Percentiles rank a stretch among this genome's conserved stretches.
phyloP scores from a whole-genome alignment of 192 early-diverging fungal species.

The Ramicandelaber brevisporus region DNA sequence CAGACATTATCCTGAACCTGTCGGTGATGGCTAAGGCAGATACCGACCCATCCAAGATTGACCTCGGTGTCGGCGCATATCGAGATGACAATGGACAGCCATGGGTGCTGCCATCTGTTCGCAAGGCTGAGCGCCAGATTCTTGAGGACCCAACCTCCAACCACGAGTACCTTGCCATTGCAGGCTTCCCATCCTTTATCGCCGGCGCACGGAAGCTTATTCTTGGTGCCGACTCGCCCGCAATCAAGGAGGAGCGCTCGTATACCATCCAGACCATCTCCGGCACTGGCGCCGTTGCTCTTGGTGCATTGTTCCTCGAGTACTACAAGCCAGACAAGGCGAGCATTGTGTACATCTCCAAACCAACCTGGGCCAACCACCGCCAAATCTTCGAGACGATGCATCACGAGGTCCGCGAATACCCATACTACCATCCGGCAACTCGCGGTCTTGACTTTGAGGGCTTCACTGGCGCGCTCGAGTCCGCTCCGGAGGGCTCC shows the following conservation, averaged over 20 bases:
- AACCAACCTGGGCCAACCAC: conserved; percentile 98
- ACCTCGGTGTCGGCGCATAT: conserved; percentile 91
- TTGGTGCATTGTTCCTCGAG: conserved; percentile 61
- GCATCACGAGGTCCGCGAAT: conserved; percentile 58
- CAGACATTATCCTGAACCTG: conserved; percentile 78
- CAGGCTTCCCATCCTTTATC: conserved; percentile 53
- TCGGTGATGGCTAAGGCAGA: conserved; percentile 67
- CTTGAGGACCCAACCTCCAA: conserved; percentile 38
- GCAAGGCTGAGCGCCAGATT: conserved; percentile 61
- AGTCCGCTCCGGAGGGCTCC: conserved; percentile 44
- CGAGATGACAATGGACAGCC: conserved; percentile 78
- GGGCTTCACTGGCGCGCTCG: conserved; percentile 39
- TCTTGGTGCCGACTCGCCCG: conserved; percentile 47
- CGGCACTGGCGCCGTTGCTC: conserved; percentile 75
- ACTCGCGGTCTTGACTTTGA: conserved; percentile 56
- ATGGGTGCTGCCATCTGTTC: conserved; percentile 82
- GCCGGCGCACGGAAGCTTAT: conserved; percentile 60
- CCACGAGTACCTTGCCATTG: conserved; percentile 89
- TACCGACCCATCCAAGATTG: conserved; percentile 52
- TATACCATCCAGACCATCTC: conserved; percentile 74
- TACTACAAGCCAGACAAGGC: conserved; percentile 31
- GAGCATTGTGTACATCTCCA: conserved; percentile 59
- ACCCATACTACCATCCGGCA: conserved; percentile 70
- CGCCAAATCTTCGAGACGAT: conserved; percentile 65
- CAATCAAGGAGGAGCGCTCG: conserved; percentile 32